Evolutionary conservation across 768 basidiomycete species (phyloP), one percentile per base, ranked within the genome.

Genomic region (Lentinus tigrinus): DNA sequence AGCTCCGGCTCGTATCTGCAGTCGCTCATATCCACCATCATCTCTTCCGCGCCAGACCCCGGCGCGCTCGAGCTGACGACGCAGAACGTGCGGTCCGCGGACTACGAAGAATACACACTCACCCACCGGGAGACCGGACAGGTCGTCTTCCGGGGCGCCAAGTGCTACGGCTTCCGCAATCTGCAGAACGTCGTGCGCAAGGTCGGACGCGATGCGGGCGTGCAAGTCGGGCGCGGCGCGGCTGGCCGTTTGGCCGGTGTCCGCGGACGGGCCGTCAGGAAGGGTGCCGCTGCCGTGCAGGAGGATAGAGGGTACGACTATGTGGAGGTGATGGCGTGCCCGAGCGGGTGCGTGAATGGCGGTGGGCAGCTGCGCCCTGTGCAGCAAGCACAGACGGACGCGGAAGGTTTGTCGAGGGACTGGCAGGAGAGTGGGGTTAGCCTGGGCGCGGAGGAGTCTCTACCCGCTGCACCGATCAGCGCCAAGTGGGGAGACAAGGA

Each of bases 271-370:
- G 58, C 48, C 55, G 62, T 60, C 48, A 50, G 72, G 65, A 39
- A 66, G 61, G 64, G 67, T 43, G 56, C 66, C 39, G 59, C 39
- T 39, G 38, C 62, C 66, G 51, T 69, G 66, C 69, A 66, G 53
- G 63, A 73, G 66, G 70, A 77, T 39, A 78, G 80, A 52, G 76
- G 79, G 42, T 93, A 93, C 70, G 93, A 96, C 74, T 97, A 94
- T 71, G 87, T 96, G 39, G 95, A 97, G 69, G 94, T 99, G 61
- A 98, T 99, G 97, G 97, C 97, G 34, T 99, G 97, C 76, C 97
- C 97, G 0, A 87, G 89, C 0, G 97, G 97, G 17, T 98, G 97
- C 71, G 93, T 97, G 40, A 98, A 98, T 70, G 97, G 97, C 8
- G 97, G 96, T 21, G 97, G 97, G 5, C 97, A 98, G 76, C 72